Evolutionary conservation across 1,139 yeast species (phyloP).

Genomic region (Magnusiomyces magnusii): DNA sequence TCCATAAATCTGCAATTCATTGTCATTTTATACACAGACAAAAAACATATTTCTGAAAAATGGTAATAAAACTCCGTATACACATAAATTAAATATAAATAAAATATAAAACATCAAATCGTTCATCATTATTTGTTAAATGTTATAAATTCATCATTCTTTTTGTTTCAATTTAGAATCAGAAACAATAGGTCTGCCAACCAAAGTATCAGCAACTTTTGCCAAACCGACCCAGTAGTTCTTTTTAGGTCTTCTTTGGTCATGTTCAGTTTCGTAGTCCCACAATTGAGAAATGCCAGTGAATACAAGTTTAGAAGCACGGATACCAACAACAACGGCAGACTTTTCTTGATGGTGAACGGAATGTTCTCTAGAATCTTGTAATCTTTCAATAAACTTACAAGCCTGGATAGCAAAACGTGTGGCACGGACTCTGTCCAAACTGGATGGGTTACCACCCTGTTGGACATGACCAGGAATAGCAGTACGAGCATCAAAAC

Average conservation of each 20-base stretch:
- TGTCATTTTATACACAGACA: no score
- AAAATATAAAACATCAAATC: background rate
- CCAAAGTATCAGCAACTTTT: conserved; percentile 76
- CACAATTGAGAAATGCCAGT: conserved; percentile 67
- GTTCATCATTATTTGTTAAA: background rate
- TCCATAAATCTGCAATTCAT: no score
- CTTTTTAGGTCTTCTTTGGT: conserved; percentile 77
- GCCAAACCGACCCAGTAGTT: conserved; percentile 76
- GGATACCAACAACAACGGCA: conserved; percentile 82
- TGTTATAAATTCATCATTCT: no score
- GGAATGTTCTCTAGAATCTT: conserved; percentile 18
- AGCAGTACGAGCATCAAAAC: conserved; percentile 89
- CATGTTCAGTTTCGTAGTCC: conserved; percentile 77
- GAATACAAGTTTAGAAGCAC: conserved; percentile 68
- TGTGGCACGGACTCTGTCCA: conserved; percentile 91
- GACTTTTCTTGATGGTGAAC: conserved; percentile 42
- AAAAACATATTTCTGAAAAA: no score
- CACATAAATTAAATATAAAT: no score
- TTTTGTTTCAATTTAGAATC: conserved; percentile 11
- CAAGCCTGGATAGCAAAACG: conserved; percentile 85
- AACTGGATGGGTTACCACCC: conserved; percentile 93
- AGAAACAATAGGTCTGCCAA: conserved; percentile 51
- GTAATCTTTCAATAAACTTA: conserved; percentile 60
- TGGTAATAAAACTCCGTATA: no score
- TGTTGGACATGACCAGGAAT: conserved; percentile 98